These are phyloP conservation scores for Zymoseptoria pseudotritici DNA, from an alignment of 2,329 filamentous ascomycete genomes.

Conservation along the genomic window DNA sequence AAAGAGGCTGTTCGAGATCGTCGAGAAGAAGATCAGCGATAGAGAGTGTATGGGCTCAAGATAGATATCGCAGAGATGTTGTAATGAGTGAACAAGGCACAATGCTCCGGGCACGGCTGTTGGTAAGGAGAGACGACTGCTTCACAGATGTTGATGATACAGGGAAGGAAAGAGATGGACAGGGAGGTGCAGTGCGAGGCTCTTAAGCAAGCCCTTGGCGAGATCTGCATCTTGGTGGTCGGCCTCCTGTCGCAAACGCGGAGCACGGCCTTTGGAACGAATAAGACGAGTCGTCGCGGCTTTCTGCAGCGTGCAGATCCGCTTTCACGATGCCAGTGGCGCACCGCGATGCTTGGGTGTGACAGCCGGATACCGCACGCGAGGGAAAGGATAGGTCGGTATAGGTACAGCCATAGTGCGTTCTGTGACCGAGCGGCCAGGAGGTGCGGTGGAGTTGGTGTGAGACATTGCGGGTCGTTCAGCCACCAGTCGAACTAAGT, in stretches of 20 bases:
- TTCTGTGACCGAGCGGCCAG: not conserved
- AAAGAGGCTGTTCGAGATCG: not conserved
- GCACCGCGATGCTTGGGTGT: conserved; percentile 11
- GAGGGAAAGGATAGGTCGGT: conserved; percentile 8
- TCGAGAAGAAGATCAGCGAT: conserved; percentile 14
- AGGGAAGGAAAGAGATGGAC: not conserved
- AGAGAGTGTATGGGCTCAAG: conserved; percentile 16
- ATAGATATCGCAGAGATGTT: conserved; percentile 17
- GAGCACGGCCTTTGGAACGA: conserved; percentile 9
- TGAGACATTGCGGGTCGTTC: not conserved
- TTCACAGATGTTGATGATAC: not conserved
- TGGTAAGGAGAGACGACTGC: not conserved
- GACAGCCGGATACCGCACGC: conserved; percentile 12
- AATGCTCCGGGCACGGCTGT: conserved; percentile 18
- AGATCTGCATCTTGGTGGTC: conserved; percentile 11
- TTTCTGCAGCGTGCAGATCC: conserved; percentile 6
- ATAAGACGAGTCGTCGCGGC: conserved; percentile 13
- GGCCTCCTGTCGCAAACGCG: conserved; percentile 1
- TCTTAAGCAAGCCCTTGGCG: conserved; percentile 20
- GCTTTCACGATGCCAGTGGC: conserved; percentile 5
- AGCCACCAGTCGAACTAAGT: not conserved
- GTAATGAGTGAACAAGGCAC: conserved; percentile 15
- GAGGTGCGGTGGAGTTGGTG: conserved; percentile 1
- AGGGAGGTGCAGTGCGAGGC: not conserved
- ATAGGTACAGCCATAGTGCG: not conserved